Base-by-base conservation (phyloP, 2,329 filamentous ascomycete genomes). In the Colletotrichum navitas region DNA sequence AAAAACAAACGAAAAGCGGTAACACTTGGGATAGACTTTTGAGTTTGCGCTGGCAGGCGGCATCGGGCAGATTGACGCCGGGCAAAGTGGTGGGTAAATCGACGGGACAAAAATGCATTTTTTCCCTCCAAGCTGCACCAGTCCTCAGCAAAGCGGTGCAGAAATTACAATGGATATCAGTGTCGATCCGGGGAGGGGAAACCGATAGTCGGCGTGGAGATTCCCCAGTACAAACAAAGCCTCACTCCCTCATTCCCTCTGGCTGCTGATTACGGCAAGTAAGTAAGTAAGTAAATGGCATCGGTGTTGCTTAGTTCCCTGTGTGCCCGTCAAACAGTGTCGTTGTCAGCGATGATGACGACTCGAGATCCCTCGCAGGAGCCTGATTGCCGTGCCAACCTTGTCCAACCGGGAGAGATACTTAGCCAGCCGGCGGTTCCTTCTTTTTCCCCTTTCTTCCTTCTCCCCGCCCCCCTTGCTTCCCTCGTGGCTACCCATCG, bases 131-230 rank as follows among this genome's bases (percentile, higher is more conserved):
- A 61, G 43, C 58, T 24, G 58, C 29, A 24, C 43, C 43, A 11
- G 43, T 21, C 41, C 59, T 51, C 29, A 39, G 49, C 58, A 51
- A 36, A 21, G 43, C 16, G 12, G n/a, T 29, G 29, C 32, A 36
- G 24, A 36, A 39, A 11, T 8, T 18, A 12, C 29, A 32, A 54
- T 34, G 39, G 43, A 11, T 47, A 24, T 45, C 45, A 47, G 16
- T 39, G 59, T 61, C 59, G 59, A 61, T 61, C 59, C 43, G 43
- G 43, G 59, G 58, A 43, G 58, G 29, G 58, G 29, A 24, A 8
- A 21, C 29, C 58, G 43, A 49, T 29, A 61, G 2, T 24, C 59
- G 58, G 18, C 26, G 56, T 14, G 18, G 2, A 47, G 24, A 12
- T 41, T 14, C 26, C 26, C 29, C 29, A 10, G 39, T 10, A 24